Evolutionary conservation across 164 flowering plant species (phyloP).

Genomic region (Umbilicus rupestris): DNA sequence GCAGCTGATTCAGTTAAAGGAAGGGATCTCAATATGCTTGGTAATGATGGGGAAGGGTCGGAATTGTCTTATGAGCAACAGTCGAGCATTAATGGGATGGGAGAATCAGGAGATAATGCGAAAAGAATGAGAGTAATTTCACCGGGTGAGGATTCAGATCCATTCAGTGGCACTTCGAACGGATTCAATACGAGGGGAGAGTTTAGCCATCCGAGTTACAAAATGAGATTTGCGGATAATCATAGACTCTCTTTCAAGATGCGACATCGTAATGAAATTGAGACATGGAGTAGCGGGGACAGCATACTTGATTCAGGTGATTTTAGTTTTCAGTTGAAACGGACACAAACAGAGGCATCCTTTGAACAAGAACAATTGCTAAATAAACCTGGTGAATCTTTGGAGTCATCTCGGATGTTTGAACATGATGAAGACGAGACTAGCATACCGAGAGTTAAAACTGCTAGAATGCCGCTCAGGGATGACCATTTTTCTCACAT

Average conservation of each 20-base stretch:
- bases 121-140: conserved; percentile 14
- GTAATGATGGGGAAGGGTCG: conserved; percentile 3
- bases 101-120: conserved; percentile 4
- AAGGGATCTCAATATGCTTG: conserved; percentile 11
- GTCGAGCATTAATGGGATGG: not conserved
- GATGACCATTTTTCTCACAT: conserved; percentile 14
- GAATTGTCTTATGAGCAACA: not conserved
- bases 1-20: conserved; percentile 16
- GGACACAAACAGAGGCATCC: conserved; percentile 25
- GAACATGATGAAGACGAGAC: conserved; percentile 17
- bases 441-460: conserved; percentile 4
- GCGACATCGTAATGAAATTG: conserved; percentile 18
- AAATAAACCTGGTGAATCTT: conserved; percentile 21
- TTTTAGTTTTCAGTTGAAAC: conserved; percentile 20
- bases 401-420: conserved; percentile 17
- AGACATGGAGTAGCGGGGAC: conserved; percentile 19
- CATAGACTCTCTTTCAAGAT: conserved; percentile 16
- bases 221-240: conserved; percentile 19
- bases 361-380: conserved; percentile 23
- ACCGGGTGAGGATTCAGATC: conserved; percentile 12
- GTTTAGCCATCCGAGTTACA: conserved; percentile 18
- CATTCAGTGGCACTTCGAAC: conserved; percentile 9
- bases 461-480: conserved; percentile 15
- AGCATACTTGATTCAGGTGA: conserved; percentile 24
- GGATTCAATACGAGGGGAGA: conserved; percentile 17